Evolutionary conservation across 352 stramenopile species (phyloP).

Genomic region (Phytopythium ostracodes): DNA sequence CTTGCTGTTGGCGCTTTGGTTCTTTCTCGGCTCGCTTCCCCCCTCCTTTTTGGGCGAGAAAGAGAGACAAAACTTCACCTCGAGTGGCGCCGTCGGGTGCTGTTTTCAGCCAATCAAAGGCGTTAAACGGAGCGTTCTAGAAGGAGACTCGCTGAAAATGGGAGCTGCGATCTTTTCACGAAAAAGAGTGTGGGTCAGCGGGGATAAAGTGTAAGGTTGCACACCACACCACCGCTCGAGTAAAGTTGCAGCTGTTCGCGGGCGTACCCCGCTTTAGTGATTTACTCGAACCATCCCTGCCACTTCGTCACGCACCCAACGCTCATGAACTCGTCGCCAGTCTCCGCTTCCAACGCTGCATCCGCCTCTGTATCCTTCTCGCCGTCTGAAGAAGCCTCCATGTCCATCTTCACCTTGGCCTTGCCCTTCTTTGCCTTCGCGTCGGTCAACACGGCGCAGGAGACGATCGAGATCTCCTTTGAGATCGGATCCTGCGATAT

Average conservation of each 20-base stretch:
- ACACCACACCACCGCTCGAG: background rate
- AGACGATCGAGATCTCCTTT: constrained; percentile 57
- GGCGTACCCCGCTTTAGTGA: no score
- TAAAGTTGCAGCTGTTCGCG: no score
- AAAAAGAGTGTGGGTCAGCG: background rate
- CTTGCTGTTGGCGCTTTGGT: no score
- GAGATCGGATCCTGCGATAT: constrained; percentile 40
- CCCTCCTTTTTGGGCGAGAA: no score
- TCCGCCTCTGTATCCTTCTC: background rate
- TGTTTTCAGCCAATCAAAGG: no score
- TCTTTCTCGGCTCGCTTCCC: no score
- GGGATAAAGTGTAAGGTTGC: no score
- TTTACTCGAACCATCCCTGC: constrained; percentile 66
- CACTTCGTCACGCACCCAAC: constrained; percentile 62
- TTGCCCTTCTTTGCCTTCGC: background rate
- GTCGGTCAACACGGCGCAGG: constrained; percentile 27
- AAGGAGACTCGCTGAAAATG: no score
- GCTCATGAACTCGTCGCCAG: constrained; percentile 20
- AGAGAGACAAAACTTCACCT: no score
- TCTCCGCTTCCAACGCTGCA: background rate
- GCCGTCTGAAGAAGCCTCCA: background rate
- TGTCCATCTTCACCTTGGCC: background rate
- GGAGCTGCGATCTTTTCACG: no score
- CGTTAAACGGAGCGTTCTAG: no score
- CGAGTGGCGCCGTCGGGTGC: no score